phyloP scores from a whole-genome alignment of 1,139 yeast genomes.

The Yamadazyma spencermartinsiae region DNA sequence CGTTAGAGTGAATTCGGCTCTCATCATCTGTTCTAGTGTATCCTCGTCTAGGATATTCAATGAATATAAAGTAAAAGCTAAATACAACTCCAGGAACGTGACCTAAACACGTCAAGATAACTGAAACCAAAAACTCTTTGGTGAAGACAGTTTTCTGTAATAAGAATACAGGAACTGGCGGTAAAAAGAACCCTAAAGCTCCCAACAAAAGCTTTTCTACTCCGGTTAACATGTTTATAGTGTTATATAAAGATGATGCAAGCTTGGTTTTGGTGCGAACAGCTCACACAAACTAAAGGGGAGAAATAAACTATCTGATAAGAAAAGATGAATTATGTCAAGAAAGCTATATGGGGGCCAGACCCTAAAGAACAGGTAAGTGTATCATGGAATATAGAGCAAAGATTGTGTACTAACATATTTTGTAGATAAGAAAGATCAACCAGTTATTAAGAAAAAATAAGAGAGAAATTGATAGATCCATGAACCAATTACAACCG shows the following conservation, averaged over 20 bases:
- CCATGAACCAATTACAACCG: conserved; percentile 64
- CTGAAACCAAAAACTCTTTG: conserved; percentile 35
- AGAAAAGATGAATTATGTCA: conserved; percentile 62
- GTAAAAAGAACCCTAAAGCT: conserved; percentile 34
- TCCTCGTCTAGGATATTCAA: conserved; percentile 23
- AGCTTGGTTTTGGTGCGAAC: conserved; percentile 55
- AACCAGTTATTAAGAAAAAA: conserved; percentile 81
- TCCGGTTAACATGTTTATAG: conserved; percentile 10
- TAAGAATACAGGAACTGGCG: conserved; percentile 42
- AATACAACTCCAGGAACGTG: conserved; percentile 40
- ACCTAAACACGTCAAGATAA: conserved; percentile 39
- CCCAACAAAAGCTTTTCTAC: conserved; percentile 27
- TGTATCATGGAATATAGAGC: conserved; percentile 8
- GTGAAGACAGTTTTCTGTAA: conserved; percentile 30
- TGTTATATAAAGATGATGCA: conserved; percentile 70
- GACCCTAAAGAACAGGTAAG: conserved; percentile 87
- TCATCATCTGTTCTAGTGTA: conserved; percentile 26
- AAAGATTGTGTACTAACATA: conserved; percentile 21
- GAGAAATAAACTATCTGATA: neutral
- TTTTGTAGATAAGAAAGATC: conserved; percentile 73
- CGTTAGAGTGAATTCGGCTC: conserved; percentile 4
- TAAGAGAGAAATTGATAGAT: conserved; percentile 76
- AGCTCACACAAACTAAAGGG: conserved; percentile 70
- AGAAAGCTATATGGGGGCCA: conserved; percentile 91
- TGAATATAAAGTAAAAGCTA: conserved; percentile 32